phyloP scores from a whole-genome alignment of 345 rosid species.

The Anacardium occidentale region DNA sequence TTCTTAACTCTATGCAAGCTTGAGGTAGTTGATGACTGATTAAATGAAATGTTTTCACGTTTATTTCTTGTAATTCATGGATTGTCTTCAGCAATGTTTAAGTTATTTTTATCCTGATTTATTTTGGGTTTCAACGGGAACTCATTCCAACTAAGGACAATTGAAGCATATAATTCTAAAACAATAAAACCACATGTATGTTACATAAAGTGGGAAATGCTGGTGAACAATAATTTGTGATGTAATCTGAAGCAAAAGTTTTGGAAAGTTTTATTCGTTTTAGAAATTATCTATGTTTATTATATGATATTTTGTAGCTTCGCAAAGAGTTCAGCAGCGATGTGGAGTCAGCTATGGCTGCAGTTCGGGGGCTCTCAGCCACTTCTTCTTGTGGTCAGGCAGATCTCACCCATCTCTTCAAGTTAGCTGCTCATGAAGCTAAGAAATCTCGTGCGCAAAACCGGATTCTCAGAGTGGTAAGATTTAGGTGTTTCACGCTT shows the following conservation, averaged over 20 bases:
- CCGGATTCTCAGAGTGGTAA: constrained; percentile 84
- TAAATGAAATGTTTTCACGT: too few relatives aligned
- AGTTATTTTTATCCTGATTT: not conserved
- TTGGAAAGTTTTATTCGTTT: not conserved
- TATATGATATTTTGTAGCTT: constrained; percentile 37
- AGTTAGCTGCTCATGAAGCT: constrained; percentile 82
- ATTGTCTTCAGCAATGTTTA: too few relatives aligned
- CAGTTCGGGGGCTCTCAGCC: constrained; percentile 59
- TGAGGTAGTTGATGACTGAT: not conserved
- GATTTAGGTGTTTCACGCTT: constrained; percentile 13
- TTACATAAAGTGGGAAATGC: not conserved
- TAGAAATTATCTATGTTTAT: constrained; percentile 8
- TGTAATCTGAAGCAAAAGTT: not conserved
- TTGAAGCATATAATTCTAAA: not conserved
- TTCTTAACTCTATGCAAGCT: too few relatives aligned
- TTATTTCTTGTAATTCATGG: not conserved
- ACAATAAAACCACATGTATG: not conserved
- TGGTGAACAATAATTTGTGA: not conserved
- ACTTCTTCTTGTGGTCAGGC: constrained; percentile 64
- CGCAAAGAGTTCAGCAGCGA: constrained; percentile 80
- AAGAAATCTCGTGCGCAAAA: constrained; percentile 64
- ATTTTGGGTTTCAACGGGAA: not conserved
- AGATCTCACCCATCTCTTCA: constrained; percentile 79
- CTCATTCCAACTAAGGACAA: not conserved
- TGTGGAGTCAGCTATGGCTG: constrained; percentile 60